Base-by-base conservation (phyloP, 495 filamentous ascomycete genomes). In the Cairneyella variabilis region DNA sequence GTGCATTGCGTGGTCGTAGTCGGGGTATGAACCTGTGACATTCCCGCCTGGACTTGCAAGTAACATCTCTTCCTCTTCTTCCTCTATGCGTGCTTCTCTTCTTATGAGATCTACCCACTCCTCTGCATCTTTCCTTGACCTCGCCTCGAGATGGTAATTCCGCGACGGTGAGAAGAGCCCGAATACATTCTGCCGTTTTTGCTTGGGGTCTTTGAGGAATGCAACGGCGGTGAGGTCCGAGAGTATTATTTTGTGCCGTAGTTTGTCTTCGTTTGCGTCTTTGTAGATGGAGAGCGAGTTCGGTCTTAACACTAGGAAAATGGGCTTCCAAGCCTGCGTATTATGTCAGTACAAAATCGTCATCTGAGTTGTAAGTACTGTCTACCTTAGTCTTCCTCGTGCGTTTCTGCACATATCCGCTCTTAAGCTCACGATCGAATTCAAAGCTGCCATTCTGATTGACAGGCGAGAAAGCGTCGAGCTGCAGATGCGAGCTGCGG, bases 221-320 rank as follows among this genome's bases (percentile, higher is more conserved):
- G 91, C 88, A 27, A 96, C 88, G 3, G 92, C 92, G 3, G 91
- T 96, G 51, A 97, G 77, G 53, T 98, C 93, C 28, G 89, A 88
- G 39, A 97, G 80, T 62, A 81, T 83, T 56, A 98, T 82, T 60
- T 95, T 91, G 60, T 90, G 86, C 21, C 89, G 84, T 7, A 98
- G 80, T 64, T 92, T 90, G 59, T 86, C 88, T 64, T 95, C 90
- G 61, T 89, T 85, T 49, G 90, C 82, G 59, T 91, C 85, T 64
- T 93, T 92, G 82, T 98, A 98, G 56, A 95, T 90, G 30, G 90
- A 97, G 20, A 97, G 79, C n/a, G 89, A 77, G 63, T 95, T 95
- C 1, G 92, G 91, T 42, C 93, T 86, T 26, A 98, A 83, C 36
- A 97, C 92, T 23, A 98, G 77, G 68, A 89, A 91, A 48, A 90